Base-by-base conservation (phyloP, 805 yeast genomes). In the Spathaspora gorwiae region DNA sequence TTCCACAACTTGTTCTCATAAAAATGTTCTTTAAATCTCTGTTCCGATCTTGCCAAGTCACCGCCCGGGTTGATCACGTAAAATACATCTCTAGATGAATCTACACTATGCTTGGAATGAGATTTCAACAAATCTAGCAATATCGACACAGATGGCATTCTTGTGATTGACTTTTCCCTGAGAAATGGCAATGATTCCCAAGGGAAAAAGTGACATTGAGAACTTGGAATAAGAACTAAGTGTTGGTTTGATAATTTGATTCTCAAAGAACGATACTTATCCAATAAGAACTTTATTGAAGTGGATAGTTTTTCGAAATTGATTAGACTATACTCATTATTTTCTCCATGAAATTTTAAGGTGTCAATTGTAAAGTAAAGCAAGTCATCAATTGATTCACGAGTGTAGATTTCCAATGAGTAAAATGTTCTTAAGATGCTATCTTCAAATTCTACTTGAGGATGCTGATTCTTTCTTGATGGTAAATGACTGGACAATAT, bases 171-270 rank as follows among this genome's bases (percentile, higher is more conserved):
- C 39, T 64, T 66, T 0, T 59, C 57, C 42, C 78, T 62, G 45
- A 90, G 59, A 37, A 75, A 72, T 0, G 81, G 75, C 30, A 90
- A 57, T 1, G 89, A 82, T 56, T 94, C 99, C 98, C 98, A 94
- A 0, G 99, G 99, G 30, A 94, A 70, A 14, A 62, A 59, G n/a
- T 78, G 77, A 51, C 95, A 83, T 7, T 67, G 64, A 41, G 81
- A 74, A 26, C 90, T 83, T 3, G 88, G 78, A 3, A 94, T 68
- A 40, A 94, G 65, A 1, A 92, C 81, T 0, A 84, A 66, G 60
- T 90, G 97, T 6, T 70, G 64, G 9, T 42, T 43, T 42, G 19
- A 40, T 34, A 32, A 38, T 35, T 8, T 19, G 9, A 40, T 37
- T 27, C 50, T 46, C 31, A 53, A 46, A 12, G 39, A 40, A 24